Evolutionary conservation across 768 basidiomycete species (phyloP), one percentile per base, ranked within the genome.

Genomic region (Psilocybe tampanensis): DNA sequence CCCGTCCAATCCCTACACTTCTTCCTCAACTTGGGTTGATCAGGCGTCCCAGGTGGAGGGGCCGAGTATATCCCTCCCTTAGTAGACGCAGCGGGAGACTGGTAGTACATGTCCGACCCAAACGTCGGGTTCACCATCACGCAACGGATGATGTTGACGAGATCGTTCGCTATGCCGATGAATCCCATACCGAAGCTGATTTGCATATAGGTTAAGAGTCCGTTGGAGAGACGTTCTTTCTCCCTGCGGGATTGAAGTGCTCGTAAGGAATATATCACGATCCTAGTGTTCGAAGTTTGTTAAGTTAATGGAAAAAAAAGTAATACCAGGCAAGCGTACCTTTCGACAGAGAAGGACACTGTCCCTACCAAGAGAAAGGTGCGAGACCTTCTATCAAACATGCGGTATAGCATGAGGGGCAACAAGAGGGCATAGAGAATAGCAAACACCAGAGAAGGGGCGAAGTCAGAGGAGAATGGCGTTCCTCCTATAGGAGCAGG

Each of bases 401-500:
- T 44, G 8, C 79, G 76, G 53, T 72, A 73, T 24, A 73, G 22
- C 39, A 70, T 65, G 22, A 80, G 48, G 9, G 77, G 77, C 2
- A 76, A 29, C 12, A 79, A 63, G 2, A 71, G 33, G 9, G 59
- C 73, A 63, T 79, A 80, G 15, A 79, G 64, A 3, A 70, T 60
- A 11, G 73, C 70, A 60, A 80, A 80, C 5, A 79, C 12, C 19
- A 80, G 68, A 0, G 79, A 79, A 45, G 79, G 76, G 8, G 64
- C 75, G 56, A 79, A 75, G 59, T 82, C 80, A 6, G 58, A 57
- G 13, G 68, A 60, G n/a, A 74, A 60, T n/a, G 71, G 59, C 17
- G 72, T 70, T 4, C 80, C 80, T 8, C 80, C 80, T 33, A 80
- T 68, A 11, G 76, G 78, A 1, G 76, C 70, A n/a, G 80, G 80